These are phyloP conservation scores for Cystobasidium sp. DNA, from an alignment of 1,284 basidiomycete species.

Conservation along the genomic window DNA sequence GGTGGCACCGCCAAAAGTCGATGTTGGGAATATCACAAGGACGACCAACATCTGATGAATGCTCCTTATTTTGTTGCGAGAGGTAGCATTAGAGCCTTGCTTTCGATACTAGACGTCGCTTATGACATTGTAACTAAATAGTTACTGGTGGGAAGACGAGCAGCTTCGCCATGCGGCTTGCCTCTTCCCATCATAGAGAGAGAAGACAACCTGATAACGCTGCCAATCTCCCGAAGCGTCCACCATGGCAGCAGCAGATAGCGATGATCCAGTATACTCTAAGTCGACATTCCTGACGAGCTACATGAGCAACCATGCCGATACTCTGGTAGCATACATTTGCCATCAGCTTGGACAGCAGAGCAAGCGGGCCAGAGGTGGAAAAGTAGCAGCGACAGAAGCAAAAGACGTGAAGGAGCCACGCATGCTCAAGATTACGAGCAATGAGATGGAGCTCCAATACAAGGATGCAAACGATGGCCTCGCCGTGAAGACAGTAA, in stretches of 20 bases:
- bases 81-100: no score
- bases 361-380: constrained; percentile 8
- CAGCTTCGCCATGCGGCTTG: no score
- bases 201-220: neutral
- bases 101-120: no score
- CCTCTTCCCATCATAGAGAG: no score
- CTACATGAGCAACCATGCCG: constrained; percentile 80
- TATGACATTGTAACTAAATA: no score
- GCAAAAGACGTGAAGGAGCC: constrained; percentile 71
- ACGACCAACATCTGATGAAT: no score
- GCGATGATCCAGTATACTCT: constrained; percentile 68
- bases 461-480: constrained; percentile 62
- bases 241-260: constrained; percentile 1
- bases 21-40: no score
- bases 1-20: no score
- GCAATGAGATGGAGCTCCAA: constrained; percentile 67
- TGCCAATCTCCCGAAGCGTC: neutral
- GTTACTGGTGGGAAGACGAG: no score
- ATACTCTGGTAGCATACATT: constrained; percentile 63
- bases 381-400: constrained; percentile 52
- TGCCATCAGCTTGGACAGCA: constrained; percentile 32
- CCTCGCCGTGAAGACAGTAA: constrained; percentile 10
- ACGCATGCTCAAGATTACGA: constrained; percentile 60
- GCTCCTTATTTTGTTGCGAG: no score
- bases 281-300: constrained; percentile 74